These are phyloP conservation scores for Xanthoconium stramineum DNA, from an alignment of 768 basidiomycete genomes.

Conservation along the genomic window DNA sequence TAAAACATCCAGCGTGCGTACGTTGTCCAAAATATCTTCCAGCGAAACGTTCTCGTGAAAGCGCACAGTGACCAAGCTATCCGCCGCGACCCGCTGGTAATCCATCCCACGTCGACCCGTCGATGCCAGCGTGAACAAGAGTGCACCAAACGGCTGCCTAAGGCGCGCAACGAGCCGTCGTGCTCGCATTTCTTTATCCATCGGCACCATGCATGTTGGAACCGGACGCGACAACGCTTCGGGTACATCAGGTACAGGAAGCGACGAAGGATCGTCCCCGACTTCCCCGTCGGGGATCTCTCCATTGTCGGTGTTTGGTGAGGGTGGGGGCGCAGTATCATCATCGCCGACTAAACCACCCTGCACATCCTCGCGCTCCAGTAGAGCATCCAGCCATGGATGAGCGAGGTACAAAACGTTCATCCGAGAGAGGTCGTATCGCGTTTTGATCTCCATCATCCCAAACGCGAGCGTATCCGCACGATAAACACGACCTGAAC, in stretches of 20 bases:
- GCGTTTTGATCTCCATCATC: not conserved
- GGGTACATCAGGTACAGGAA: not conserved
- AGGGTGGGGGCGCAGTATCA: not conserved
- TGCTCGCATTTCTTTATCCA: not conserved
- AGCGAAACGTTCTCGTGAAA: not conserved
- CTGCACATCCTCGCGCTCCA: not conserved
- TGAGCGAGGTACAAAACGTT: not conserved
- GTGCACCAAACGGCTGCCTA: not conserved
- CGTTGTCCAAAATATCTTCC: not conserved
- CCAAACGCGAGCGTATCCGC: not conserved
- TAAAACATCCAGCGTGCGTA: not conserved
- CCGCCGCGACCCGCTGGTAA: conserved; percentile 5
- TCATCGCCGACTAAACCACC: not conserved
- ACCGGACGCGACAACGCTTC: too few species aligned
- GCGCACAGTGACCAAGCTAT: not conserved
- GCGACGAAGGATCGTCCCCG: not conserved
- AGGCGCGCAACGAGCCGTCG: not conserved
- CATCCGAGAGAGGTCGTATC: not conserved
- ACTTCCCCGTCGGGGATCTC: not conserved
- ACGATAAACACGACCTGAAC: not conserved
- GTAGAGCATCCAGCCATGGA: conserved; percentile 2
- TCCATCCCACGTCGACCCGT: not conserved
- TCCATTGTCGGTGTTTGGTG: not conserved
- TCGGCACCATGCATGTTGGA: not conserved
- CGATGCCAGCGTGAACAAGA: not conserved